These are phyloP conservation scores for Tanozyma kutaoensis DNA, from an alignment of 805 yeast species.

Conservation along the genomic window DNA sequence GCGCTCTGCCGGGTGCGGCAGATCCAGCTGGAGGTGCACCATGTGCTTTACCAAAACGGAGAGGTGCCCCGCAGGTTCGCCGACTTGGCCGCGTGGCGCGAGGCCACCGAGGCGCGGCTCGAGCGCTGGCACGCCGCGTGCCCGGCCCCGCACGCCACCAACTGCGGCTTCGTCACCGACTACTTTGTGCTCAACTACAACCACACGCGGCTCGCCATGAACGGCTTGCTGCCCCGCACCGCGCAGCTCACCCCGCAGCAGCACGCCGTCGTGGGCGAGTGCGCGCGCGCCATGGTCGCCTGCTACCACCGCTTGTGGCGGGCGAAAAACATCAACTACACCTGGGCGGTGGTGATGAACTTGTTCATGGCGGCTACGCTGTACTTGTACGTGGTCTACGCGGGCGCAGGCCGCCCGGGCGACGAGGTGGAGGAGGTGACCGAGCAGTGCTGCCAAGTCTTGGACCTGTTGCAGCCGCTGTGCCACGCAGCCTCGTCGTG, in stretches of 20 bases:
- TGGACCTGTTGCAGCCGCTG: constrained; percentile 47
- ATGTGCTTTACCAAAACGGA: constrained; percentile 54
- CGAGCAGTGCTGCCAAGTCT: constrained; percentile 40
- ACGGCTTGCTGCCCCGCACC: constrained; percentile 68
- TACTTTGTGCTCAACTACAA: constrained; percentile 66
- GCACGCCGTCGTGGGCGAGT: constrained; percentile 40
- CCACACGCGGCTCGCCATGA: constrained; percentile 58
- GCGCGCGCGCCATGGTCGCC: constrained; percentile 54
- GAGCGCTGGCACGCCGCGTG: constrained; percentile 49
- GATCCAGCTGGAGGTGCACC: constrained; percentile 68
- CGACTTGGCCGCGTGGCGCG: constrained; percentile 50
- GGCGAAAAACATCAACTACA: constrained; percentile 58
- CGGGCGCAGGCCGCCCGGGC: constrained; percentile 37
- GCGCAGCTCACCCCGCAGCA: constrained; percentile 41
- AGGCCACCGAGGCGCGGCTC: constrained; percentile 33
- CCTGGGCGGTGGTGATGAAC: constrained; percentile 90
- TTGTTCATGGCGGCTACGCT: constrained; percentile 84
- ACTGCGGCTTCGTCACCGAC: constrained; percentile 59
- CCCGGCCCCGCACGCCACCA: constrained; percentile 49
- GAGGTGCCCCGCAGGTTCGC: constrained; percentile 56
- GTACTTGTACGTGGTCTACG: constrained; percentile 60
- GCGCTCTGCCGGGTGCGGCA: constrained; percentile 58
- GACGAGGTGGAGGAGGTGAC: constrained; percentile 35
- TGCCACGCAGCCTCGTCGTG: constrained; percentile 75
- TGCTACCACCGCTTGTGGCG: constrained; percentile 46